Evolutionary conservation across 108 stramenopile genomes (phyloP).

Genomic region (Seminavis robusta): DNA sequence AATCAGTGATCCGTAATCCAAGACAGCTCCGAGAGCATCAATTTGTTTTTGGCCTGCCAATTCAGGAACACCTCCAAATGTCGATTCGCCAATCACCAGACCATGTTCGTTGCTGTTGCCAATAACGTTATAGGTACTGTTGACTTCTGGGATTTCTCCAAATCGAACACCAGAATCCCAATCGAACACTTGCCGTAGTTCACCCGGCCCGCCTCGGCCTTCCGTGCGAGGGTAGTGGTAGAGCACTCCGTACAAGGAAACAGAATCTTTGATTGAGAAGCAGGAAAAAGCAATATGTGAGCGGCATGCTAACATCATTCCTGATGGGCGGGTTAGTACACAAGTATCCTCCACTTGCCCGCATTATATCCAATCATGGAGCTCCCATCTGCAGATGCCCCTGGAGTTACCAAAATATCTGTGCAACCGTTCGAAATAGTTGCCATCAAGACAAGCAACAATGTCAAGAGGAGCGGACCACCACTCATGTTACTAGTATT

Average conservation of each 20-base stretch:
- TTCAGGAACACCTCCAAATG: conserved; percentile 61
- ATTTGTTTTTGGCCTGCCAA: conserved; percentile 28
- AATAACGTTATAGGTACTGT: conserved; percentile 65
- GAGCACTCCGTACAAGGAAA: conserved; percentile 24
- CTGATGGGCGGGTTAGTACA: too few relatives aligned
- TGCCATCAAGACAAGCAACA: too few relatives aligned
- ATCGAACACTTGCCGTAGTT: conserved; percentile 40
- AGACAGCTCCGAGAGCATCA: conserved; percentile 37
- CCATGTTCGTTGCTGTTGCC: conserved; percentile 73
- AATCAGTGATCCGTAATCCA: conserved; percentile 81
- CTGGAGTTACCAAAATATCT: conserved; percentile 61
- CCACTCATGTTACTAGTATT: too few relatives aligned
- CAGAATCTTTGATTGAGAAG: too few relatives aligned
- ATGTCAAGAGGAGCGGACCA: too few relatives aligned
- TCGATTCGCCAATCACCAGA: conserved; percentile 72
- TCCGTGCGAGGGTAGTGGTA: conserved; percentile 55
- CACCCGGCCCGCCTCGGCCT: neutral
- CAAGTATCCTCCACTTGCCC: conserved; percentile 20
- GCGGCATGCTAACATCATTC: too few relatives aligned
- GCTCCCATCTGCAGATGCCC: conserved; percentile 46
- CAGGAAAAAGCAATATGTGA: too few relatives aligned
- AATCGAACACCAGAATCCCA: conserved; percentile 69
- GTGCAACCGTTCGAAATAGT: conserved; percentile 57
- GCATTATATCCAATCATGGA: conserved; percentile 72
- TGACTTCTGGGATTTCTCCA: conserved; percentile 53